These are phyloP conservation scores for Uronychia setigera DNA, from an alignment of 73 alveolate species.

Conservation along the genomic window DNA sequence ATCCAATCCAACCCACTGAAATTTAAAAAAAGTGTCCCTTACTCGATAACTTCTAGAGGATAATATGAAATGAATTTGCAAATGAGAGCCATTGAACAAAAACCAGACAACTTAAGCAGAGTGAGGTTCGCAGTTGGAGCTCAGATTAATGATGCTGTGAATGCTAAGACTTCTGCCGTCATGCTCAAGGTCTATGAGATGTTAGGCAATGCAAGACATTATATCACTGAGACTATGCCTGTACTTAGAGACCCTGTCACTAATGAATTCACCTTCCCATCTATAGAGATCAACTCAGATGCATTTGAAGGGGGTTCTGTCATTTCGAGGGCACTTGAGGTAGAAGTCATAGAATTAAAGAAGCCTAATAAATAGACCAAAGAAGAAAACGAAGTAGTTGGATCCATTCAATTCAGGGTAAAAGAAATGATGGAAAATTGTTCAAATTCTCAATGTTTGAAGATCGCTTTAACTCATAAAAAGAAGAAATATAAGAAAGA, in stretches of 20 bases:
- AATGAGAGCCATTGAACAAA: conserved; percentile 3
- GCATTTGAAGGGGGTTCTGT: conserved; percentile 47
- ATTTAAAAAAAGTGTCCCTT: neutral
- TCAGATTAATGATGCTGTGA: neutral
- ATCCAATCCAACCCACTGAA: neutral
- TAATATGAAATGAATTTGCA: neutral
- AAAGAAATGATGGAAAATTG: conserved; percentile 36
- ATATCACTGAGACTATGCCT: conserved; percentile 19
- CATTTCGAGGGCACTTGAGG: conserved; percentile 20
- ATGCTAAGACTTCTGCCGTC: neutral
- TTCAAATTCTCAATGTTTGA: neutral
- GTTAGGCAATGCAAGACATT: neutral
- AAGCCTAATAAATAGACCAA: conserved; percentile 1
- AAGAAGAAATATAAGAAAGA: conserved; percentile 25
- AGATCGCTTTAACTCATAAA: neutral
- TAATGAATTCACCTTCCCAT: conserved; percentile 21
- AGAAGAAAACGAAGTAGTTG: conserved; percentile 20
- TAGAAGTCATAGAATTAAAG: conserved; percentile 30
- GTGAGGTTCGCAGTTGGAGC: neutral
- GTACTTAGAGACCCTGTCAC: neutral
- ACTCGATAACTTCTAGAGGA: no score
- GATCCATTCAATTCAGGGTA: conserved; percentile 10
- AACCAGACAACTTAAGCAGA: neutral
- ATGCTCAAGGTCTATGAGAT: conserved; percentile 6
- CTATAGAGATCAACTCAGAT: conserved; percentile 48